Conservation (phyloP, 176 grass and related monocot species). For the Eleusine coracana region DNA sequence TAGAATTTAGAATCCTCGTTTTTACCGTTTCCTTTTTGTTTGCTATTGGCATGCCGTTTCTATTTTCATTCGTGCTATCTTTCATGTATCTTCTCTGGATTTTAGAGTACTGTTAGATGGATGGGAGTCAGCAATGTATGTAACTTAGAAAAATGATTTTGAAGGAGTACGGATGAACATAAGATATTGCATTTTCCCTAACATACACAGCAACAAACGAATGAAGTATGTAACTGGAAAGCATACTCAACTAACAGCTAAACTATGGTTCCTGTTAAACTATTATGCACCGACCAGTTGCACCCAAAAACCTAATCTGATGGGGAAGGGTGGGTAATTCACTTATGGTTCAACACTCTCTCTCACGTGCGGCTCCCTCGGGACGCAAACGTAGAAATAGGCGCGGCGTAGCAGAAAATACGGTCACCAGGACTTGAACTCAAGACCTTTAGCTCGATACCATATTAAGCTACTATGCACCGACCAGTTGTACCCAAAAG, state of each 20-base stretch:
- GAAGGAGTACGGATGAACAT: neutral
- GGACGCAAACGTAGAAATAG: no score
- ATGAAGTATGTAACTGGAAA: neutral
- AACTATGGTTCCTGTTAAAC: no score
- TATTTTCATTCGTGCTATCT: constrained; percentile 14
- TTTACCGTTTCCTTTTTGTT: neutral
- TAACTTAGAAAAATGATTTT: constrained; percentile 30
- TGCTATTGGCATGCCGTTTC: constrained; percentile 38
- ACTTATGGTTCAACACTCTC: no score
- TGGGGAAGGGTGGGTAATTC: no score
- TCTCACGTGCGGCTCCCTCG: no score
- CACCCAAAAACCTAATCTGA: no score
- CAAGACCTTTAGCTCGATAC: no score
- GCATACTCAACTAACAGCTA: neutral
- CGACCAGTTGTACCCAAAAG: no score
- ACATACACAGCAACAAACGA: neutral
- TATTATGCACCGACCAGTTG: no score
- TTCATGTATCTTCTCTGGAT: neutral
- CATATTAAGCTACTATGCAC: no score
- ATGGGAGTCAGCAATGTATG: constrained; percentile 19
- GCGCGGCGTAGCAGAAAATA: no score
- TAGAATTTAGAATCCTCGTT: neutral
- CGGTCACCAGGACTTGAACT: no score
- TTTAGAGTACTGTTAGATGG: neutral
- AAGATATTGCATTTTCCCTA: constrained; percentile 18